Conservation (phyloP, 164 flowering plant species). For the Hamamelis virginiana region DNA sequence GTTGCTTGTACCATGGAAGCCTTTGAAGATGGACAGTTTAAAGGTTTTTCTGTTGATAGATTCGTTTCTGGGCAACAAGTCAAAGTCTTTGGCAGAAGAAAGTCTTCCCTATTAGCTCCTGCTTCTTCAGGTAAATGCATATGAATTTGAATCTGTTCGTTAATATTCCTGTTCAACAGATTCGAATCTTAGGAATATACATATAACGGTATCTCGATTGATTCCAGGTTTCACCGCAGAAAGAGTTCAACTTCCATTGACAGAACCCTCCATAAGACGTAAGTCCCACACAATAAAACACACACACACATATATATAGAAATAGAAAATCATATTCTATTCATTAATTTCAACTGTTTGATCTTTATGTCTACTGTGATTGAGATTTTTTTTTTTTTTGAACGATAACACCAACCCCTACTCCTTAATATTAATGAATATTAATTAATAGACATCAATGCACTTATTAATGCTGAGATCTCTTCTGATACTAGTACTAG, state of each 20-base stretch:
- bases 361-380: no score
- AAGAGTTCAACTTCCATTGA: slow-evolving; percentile 33
- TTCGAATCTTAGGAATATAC: slow-evolving; percentile 8
- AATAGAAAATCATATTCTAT: background rate
- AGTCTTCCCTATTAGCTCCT: slow-evolving; percentile 27
- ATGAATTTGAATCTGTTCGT: background rate
- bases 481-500: no score
- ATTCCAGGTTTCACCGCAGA: slow-evolving; percentile 35
- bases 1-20: slow-evolving; percentile 61
- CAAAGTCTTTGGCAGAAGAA: slow-evolving; percentile 74
- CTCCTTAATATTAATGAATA: no score
- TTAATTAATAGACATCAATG: no score
- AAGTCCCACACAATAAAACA: slow-evolving; percentile 17
- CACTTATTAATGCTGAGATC: no score
- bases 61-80: slow-evolving; percentile 66
- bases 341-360: no score
- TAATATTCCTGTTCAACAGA: background rate
- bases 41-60: slow-evolving; percentile 67
- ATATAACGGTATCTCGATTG: background rate
- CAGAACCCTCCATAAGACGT: slow-evolving; percentile 43
- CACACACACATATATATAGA: background rate
- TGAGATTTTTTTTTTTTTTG: no score
- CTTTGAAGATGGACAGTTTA: slow-evolving; percentile 61
- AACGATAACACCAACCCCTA: no score
- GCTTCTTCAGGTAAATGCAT: slow-evolving; percentile 23